Evolutionary conservation across 371 early-diverging fungal genomes (phyloP).

Genomic region (Apophysomyces variabilis): DNA sequence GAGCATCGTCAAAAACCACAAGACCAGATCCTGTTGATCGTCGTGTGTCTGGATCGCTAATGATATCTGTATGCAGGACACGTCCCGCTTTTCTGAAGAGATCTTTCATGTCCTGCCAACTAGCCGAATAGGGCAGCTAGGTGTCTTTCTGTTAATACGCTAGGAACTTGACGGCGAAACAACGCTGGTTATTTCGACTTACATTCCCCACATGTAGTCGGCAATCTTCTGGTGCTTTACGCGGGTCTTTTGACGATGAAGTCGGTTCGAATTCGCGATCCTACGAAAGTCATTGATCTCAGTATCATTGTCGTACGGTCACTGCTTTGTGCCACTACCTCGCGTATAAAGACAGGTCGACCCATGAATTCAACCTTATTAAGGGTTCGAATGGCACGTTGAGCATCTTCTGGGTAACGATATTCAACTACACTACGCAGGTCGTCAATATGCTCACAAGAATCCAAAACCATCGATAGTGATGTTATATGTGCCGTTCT

Average conservation of each 20-base stretch:
- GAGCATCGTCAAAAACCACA: constrained; percentile 69
- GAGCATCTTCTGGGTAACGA: constrained; percentile 77
- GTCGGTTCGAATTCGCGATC: constrained; percentile 63
- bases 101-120: constrained; percentile 83
- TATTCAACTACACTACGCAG: constrained; percentile 76
- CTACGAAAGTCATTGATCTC: constrained; percentile 23
- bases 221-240: constrained; percentile 57
- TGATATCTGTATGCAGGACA: constrained; percentile 71
- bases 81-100: constrained; percentile 71
- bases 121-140: constrained; percentile 73
- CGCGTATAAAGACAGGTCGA: constrained; percentile 79
- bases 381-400: constrained; percentile 76
- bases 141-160: too few relatives aligned
- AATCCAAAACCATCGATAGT: neutral
- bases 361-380: constrained; percentile 78
- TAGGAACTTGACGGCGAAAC: too few relatives aligned
- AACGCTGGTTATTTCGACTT: constrained; percentile 15
- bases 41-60: constrained; percentile 56
- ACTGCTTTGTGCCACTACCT: constrained; percentile 32
- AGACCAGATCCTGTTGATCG: constrained; percentile 74
- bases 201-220: constrained; percentile 75
- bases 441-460: neutral
- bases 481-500: neutral
- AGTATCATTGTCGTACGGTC: neutral
- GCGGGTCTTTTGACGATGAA: constrained; percentile 47